phyloP scores from a whole-genome alignment of 2,329 filamentous ascomycete species.

The Dryadomyces quercus-mongolicae region DNA sequence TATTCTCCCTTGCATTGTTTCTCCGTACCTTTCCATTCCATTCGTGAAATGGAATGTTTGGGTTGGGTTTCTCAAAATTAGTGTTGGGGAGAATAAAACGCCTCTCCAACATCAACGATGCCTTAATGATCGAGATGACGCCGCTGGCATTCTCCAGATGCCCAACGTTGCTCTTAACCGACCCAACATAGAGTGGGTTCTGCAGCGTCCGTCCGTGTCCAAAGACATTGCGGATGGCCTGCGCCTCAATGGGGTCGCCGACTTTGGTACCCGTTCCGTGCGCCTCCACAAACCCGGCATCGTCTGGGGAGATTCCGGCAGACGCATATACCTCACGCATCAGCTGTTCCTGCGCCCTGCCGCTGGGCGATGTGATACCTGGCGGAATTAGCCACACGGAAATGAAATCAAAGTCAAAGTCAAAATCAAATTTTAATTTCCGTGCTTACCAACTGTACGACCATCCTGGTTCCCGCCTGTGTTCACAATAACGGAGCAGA shows the following conservation, averaged over 20 bases:
- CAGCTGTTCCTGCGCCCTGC: conserved; percentile 18
- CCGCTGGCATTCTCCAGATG: conserved; percentile 19
- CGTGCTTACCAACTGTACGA: conserved; percentile 20
- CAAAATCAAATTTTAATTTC: too few relatives aligned
- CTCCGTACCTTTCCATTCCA: conserved; percentile 16
- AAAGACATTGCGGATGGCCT: conserved; percentile 19
- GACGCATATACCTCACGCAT: conserved; percentile 21
- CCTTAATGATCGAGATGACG: conserved; percentile 18
- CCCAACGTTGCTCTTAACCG: conserved; percentile 17
- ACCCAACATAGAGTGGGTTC: conserved; percentile 14
- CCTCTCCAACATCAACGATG: conserved; percentile 14
- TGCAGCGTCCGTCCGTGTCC: background rate
- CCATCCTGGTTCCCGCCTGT: conserved; percentile 27
- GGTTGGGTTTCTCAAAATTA: conserved; percentile 14
- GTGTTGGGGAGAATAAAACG: conserved; percentile 15
- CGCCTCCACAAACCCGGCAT: conserved; percentile 18
- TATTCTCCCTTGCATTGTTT: background rate
- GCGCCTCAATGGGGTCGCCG: conserved; percentile 26
- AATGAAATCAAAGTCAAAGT: too few relatives aligned
- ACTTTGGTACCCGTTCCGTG: conserved; percentile 30
- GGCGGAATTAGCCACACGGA: too few relatives aligned
- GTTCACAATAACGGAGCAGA: conserved; percentile 21
- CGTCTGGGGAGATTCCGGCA: conserved; percentile 13
- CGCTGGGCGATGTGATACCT: conserved; percentile 30
- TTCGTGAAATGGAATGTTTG: conserved; percentile 17